These are phyloP conservation scores for Talaromyces sp. DNA, from an alignment of 2,329 filamentous ascomycete species.

Conservation along the genomic window DNA sequence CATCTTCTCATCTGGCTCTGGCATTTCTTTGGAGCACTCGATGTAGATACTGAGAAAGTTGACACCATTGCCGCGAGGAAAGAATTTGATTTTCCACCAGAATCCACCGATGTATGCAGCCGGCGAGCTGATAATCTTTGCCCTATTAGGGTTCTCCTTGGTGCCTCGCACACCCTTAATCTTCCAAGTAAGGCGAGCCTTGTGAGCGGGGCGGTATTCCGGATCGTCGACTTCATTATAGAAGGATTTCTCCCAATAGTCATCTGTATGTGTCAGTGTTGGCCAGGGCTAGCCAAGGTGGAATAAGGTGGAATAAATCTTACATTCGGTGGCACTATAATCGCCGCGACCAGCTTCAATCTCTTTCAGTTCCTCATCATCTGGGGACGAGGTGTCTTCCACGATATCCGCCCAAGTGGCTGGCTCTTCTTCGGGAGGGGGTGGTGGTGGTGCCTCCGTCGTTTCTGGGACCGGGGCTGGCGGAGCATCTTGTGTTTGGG, in stretches of 20 bases:
- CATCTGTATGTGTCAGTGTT: slow-evolving; percentile 28
- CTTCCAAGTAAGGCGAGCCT: slow-evolving; percentile 54
- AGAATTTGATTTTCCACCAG: slow-evolving; percentile 62
- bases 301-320: slow-evolving; percentile 8
- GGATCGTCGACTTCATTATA: slow-evolving; percentile 53
- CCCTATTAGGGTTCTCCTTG: slow-evolving; percentile 53
- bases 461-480: slow-evolving; percentile 9
- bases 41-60: slow-evolving; percentile 56
- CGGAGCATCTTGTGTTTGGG: neutral
- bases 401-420: slow-evolving; percentile 49
- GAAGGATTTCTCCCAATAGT: slow-evolving; percentile 54
- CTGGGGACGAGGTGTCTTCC: slow-evolving; percentile 52
- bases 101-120: slow-evolving; percentile 52
- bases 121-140: slow-evolving; percentile 54
- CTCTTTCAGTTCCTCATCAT: slow-evolving; percentile 53
- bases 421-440: slow-evolving; percentile 24
- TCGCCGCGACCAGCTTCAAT: slow-evolving; percentile 47
- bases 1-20: slow-evolving; percentile 29
- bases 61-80: slow-evolving; percentile 55
- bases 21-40: slow-evolving; percentile 51
- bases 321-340: slow-evolving; percentile 50
- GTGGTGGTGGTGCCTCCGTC: slow-evolving; percentile 13
- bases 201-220: slow-evolving; percentile 48
- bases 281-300: slow-evolving; percentile 9
- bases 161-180: slow-evolving; percentile 56